These are phyloP conservation scores for Globisporangium heterothallicum DNA, from an alignment of 352 stramenopile genomes.

Conservation along the genomic window DNA sequence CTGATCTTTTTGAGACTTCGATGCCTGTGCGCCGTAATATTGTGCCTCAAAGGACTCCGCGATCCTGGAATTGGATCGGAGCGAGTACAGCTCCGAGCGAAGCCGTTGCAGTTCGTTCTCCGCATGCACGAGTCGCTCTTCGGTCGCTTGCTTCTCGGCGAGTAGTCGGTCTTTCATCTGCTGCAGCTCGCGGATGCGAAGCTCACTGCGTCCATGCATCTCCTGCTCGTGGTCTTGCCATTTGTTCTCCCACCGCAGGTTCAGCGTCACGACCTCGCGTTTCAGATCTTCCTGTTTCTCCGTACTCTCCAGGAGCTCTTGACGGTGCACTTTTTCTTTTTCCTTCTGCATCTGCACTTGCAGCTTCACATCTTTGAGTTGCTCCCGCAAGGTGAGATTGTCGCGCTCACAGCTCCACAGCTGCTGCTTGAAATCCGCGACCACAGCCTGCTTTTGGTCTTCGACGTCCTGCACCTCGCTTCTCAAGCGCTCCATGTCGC, in stretches of 20 bases:
- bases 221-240: constrained; percentile 63
- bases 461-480: constrained; percentile 51
- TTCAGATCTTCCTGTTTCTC: constrained; percentile 65
- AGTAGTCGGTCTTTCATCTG: constrained; percentile 47
- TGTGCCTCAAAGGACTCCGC: constrained; percentile 41
- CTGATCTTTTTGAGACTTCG: background rate
- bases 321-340: constrained; percentile 53
- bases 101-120: constrained; percentile 61
- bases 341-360: constrained; percentile 51
- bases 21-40: constrained; percentile 7
- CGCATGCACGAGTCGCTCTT: constrained; percentile 50
- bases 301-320: constrained; percentile 42
- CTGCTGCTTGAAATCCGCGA: constrained; percentile 48
- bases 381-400: constrained; percentile 34
- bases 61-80: constrained; percentile 41
- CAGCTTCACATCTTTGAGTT: constrained; percentile 34
- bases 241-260: constrained; percentile 64
- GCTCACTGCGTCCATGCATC: constrained; percentile 31
- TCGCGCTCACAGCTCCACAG: constrained; percentile 44
- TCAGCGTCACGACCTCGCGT: constrained; percentile 53
- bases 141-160: constrained; percentile 47
- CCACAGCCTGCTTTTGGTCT: constrained; percentile 37
- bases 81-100: constrained; percentile 37
- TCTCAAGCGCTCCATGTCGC: constrained; percentile 40
- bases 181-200: constrained; percentile 47